phyloP scores from a whole-genome alignment of 1,284 basidiomycete genomes.

The Hemileia vastatrix region DNA sequence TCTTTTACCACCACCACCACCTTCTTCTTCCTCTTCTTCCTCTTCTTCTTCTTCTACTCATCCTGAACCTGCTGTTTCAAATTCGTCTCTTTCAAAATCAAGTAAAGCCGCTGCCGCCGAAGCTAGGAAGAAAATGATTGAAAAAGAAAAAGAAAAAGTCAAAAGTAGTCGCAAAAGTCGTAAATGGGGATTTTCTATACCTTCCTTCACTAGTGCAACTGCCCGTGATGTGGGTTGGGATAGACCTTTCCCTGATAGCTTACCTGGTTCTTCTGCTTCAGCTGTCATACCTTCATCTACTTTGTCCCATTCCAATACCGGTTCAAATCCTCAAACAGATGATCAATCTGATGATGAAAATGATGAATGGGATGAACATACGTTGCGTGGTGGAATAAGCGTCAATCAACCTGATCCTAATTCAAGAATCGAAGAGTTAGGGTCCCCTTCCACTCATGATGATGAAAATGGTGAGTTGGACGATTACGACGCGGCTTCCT shows the following conservation, averaged over 20 bases:
- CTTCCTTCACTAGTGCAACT: too few relatives aligned
- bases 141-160: constrained; percentile 46
- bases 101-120: neutral
- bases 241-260: neutral
- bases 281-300: constrained; percentile 1
- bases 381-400: neutral
- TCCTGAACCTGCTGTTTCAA: too few relatives aligned
- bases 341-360: constrained; percentile 1
- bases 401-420: too few relatives aligned
- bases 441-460: neutral
- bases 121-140: constrained; percentile 34
- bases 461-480: constrained; percentile 28
- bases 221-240: neutral
- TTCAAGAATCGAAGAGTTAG: constrained; percentile 8
- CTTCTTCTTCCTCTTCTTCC: too few relatives aligned
- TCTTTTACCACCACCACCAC: too few relatives aligned
- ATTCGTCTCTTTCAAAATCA: too few relatives aligned
- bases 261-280: neutral
- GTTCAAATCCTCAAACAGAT: neutral
- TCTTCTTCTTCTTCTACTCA: too few relatives aligned
- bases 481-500: constrained; percentile 50
- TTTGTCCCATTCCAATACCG: neutral
- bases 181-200: constrained; percentile 47
- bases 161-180: constrained; percentile 41
- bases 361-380: constrained; percentile 12